A percentile compares a stretch with the other conserved stretches of the same genome.
Evolutionary conservation across 208 protist species (phyloP).

Genomic region (Wallacemonas rigidus): DNA sequence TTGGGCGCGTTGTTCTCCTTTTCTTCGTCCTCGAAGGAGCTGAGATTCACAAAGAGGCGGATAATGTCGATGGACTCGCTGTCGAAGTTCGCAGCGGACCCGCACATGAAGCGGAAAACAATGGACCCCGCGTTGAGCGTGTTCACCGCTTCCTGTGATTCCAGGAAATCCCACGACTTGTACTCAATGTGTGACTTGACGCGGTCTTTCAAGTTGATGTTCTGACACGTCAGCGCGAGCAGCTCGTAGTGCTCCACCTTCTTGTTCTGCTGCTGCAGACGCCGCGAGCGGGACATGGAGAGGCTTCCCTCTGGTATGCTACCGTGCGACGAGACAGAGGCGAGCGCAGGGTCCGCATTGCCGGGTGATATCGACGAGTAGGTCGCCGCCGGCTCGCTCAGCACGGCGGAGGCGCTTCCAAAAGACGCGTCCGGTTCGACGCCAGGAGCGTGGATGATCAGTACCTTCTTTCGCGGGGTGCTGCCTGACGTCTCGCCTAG

Average conservation of each 20-base stretch:
- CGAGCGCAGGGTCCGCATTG: neutral
- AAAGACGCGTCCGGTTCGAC: slow-evolving; percentile 42
- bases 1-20: slow-evolving; percentile 80
- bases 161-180: slow-evolving; percentile 85
- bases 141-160: slow-evolving; percentile 26
- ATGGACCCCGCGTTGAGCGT: slow-evolving; percentile 69
- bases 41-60: slow-evolving; percentile 73
- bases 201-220: slow-evolving; percentile 40
- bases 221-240: slow-evolving; percentile 61
- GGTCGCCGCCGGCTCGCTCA: neutral
- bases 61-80: slow-evolving; percentile 58
- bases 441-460: slow-evolving; percentile 68
- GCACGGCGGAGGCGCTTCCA: slow-evolving; percentile 20
- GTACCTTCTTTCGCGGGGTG: slow-evolving; percentile 23
- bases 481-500: neutral
- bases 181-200: slow-evolving; percentile 44
- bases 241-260: slow-evolving; percentile 82
- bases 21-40: slow-evolving; percentile 69
- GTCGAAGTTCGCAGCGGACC: slow-evolving; percentile 36
- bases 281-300: slow-evolving; percentile 23
- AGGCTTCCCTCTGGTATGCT: slow-evolving; percentile 19
- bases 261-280: slow-evolving; percentile 13
- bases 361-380: neutral
- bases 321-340: slow-evolving; percentile 16
- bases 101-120: slow-evolving; percentile 82